Evolutionary conservation across 2,329 filamentous ascomycete species (phyloP).

Genomic region (Aplosporella prunicola): DNA sequence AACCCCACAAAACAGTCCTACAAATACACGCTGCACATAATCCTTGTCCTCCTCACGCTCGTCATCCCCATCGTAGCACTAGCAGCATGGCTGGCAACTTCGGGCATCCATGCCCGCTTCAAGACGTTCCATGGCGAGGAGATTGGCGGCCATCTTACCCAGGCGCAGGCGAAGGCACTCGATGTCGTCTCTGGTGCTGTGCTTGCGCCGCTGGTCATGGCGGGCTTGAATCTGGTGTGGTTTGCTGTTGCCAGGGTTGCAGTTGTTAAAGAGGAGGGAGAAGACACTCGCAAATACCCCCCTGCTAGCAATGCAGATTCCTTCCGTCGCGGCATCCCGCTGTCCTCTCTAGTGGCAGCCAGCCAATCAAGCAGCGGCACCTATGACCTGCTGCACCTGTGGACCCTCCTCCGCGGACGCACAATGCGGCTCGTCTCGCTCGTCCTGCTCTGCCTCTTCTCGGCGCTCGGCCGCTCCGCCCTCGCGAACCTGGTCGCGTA

Average conservation of each 20-base stretch:
- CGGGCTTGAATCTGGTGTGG: constrained; percentile 12
- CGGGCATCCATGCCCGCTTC: no score
- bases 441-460: constrained; percentile 5
- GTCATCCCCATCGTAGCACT: no score
- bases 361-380: constrained; percentile 10
- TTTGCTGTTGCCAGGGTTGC: constrained; percentile 14
- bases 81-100: no score
- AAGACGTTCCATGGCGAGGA: not conserved
- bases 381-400: constrained; percentile 9
- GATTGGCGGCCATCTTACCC: constrained; percentile 14
- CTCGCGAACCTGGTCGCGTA: constrained; percentile 13
- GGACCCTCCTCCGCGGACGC: constrained; percentile 4
- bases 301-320: not conserved
- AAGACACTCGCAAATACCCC: not conserved
- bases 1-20: no score
- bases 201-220: constrained; percentile 12
- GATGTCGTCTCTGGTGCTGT: constrained; percentile 14
- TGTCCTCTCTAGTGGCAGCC: constrained; percentile 8
- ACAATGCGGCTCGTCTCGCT: constrained; percentile 6
- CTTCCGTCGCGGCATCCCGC: not conserved
- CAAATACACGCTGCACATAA: no score
- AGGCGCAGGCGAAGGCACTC: constrained; percentile 14
- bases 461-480: constrained; percentile 8
- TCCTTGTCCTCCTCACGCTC: no score
- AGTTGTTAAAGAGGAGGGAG: constrained; percentile 12